Conservation (phyloP, 148 eudicot genomes). For the Dysphania ambrosioides region DNA sequence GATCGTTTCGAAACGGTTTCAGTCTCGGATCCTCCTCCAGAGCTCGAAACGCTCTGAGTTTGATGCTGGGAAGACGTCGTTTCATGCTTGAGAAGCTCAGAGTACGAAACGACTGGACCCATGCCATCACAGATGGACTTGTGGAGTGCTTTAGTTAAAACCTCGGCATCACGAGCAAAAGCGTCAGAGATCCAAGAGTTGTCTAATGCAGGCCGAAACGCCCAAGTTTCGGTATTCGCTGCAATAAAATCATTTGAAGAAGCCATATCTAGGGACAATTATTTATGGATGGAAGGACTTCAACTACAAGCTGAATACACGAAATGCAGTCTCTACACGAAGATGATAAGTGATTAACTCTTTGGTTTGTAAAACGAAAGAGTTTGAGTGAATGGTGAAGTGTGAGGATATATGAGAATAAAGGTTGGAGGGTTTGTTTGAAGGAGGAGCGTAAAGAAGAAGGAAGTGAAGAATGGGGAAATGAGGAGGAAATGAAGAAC, state of each 20-base stretch:
- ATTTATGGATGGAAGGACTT: too few species aligned
- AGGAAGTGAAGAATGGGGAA: not conserved
- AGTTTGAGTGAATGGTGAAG: not conserved
- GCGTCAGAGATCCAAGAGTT: slow-evolving; percentile 63
- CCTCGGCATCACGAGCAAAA: slow-evolving; percentile 46
- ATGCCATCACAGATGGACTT: slow-evolving; percentile 11
- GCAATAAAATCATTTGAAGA: slow-evolving; percentile 37
- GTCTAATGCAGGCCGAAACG: slow-evolving; percentile 35
- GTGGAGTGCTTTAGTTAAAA: slow-evolving; percentile 33
- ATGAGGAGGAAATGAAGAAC: too few species aligned
- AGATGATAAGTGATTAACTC: too few species aligned
- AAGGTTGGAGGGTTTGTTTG: not conserved
- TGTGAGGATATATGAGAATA: not conserved
- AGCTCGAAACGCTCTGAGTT: slow-evolving; percentile 16
- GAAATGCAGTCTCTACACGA: too few species aligned
- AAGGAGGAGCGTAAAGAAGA: not conserved
- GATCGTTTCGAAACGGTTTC: slow-evolving; percentile 30
- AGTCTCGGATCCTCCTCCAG: slow-evolving; percentile 19
- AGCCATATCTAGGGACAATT: slow-evolving; percentile 56
- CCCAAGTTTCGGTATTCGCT: slow-evolving; percentile 50
- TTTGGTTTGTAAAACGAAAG: too few species aligned
- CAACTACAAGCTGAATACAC: too few species aligned
- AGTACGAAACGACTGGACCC: not conserved
- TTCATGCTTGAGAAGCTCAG: slow-evolving; percentile 2
- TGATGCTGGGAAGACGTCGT: slow-evolving; percentile 15